Evolutionary conservation across 2,329 filamentous ascomycete species (phyloP).

Genomic region (Penicillium sp.): DNA sequence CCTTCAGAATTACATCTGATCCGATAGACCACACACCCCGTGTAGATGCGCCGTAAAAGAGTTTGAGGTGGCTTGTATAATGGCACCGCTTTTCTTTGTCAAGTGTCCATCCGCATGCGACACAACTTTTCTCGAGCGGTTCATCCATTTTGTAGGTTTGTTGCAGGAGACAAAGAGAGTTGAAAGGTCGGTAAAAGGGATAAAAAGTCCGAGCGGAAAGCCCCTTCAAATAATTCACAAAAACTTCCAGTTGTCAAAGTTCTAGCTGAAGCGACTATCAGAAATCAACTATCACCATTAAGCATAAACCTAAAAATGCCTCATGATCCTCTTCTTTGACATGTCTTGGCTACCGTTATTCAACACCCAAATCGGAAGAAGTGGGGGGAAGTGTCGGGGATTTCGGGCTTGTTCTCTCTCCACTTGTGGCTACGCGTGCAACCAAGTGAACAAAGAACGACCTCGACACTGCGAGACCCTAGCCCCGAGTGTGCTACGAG

Average conservation of each 20-base stretch:
- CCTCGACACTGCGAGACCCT: background rate
- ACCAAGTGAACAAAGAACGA: background rate
- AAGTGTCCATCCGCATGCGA: background rate
- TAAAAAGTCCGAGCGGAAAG: too few relatives aligned
- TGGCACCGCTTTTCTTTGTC: constrained; percentile 9
- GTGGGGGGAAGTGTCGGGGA: background rate
- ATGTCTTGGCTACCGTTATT: background rate
- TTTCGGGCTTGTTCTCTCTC: background rate
- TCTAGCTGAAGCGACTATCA: too few relatives aligned
- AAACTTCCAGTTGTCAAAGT: too few relatives aligned
- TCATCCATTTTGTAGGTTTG: background rate
- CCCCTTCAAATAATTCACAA: too few relatives aligned
- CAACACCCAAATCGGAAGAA: background rate
- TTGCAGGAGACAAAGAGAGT: too few relatives aligned
- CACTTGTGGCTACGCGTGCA: background rate
- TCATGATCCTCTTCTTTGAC: background rate
- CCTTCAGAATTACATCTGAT: constrained; percentile 21
- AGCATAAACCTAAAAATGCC: background rate
- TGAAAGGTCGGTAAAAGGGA: too few relatives aligned
- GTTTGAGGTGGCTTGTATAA: constrained; percentile 21
- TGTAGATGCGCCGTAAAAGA: constrained; percentile 13
- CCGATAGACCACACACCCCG: constrained; percentile 18
- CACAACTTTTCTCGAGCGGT: background rate
- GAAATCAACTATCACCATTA: too few relatives aligned
- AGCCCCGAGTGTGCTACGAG: background rate